Conservation (phyloP, 371 early-diverging fungal genomes). For the Actinomortierella wolfii region DNA sequence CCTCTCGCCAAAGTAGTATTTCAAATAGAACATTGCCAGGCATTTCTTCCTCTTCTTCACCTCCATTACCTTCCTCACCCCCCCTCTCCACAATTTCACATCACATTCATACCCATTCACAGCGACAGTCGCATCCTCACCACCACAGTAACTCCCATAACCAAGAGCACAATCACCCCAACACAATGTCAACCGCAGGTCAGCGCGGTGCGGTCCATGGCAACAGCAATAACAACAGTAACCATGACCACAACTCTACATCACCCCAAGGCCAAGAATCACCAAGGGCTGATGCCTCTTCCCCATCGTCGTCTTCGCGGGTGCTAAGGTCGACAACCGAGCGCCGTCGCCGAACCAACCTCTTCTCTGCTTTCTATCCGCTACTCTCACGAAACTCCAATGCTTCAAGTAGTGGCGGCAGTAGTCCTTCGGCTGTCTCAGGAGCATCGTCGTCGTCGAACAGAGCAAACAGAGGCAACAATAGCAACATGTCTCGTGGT, state of each 20-base stretch:
- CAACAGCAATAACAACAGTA: conserved; percentile 10
- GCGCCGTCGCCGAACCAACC: conserved; percentile 34
- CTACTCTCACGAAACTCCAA: conserved; percentile 27
- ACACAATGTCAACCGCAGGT: no score
- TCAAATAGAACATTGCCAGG: no score
- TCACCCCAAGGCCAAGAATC: conserved; percentile 1
- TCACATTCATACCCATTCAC: neutral
- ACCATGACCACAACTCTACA: neutral
- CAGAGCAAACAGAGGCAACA: no score
- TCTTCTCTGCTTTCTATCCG: conserved; percentile 44
- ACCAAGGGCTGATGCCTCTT: neutral
- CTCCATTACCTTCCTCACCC: no score
- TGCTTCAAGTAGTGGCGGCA: no score
- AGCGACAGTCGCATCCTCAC: neutral
- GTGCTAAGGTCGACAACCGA: conserved; percentile 33
- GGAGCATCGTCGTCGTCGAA: no score
- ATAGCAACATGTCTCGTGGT: no score
- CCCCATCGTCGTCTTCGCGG: conserved; percentile 9
- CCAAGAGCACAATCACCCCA: no score
- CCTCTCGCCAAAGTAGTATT: no score
- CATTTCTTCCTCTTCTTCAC: no score
- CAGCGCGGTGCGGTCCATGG: neutral
- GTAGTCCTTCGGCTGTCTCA: no score
- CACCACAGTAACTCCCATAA: neutral
- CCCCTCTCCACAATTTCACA: no score